Percentiles rank a stretch among this genome's conserved stretches.
Conservation (phyloP, 345 rosid species). For the Brassica rapa region DNA sequence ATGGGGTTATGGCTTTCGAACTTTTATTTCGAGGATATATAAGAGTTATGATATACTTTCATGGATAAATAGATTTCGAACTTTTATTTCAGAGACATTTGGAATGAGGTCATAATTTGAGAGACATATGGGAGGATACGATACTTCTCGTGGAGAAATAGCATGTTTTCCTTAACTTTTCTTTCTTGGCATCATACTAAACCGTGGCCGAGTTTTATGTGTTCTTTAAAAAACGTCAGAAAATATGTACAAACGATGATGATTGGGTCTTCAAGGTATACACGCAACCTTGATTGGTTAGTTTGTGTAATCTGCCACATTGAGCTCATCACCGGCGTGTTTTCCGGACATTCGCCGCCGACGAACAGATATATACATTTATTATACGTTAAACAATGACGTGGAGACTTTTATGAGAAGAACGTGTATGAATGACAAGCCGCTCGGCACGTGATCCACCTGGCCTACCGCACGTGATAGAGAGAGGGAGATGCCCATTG, state of each 20-base stretch:
- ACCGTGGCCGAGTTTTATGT: slow-evolving; percentile 15
- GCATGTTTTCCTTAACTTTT: background rate
- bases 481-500: background rate
- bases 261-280: slow-evolving; percentile 6
- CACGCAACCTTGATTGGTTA: background rate
- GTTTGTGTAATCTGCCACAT: background rate
- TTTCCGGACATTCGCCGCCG: slow-evolving; percentile 29
- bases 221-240: background rate
- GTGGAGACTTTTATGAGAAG: slow-evolving; percentile 14
- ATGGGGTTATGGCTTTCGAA: no score
- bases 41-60: no score
- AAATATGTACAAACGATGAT: background rate
- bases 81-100: no score
- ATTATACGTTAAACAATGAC: slow-evolving; percentile 2
- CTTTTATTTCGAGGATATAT: no score
- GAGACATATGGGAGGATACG: no score
- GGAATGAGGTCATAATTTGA: no score
- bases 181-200: slow-evolving; percentile 6
- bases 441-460: slow-evolving; percentile 29
- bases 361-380: slow-evolving; percentile 17
- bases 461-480: slow-evolving; percentile 28
- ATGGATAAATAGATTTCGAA: no score
- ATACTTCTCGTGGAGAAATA: no score
- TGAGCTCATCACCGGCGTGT: slow-evolving; percentile 30
- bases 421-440: slow-evolving; percentile 23